These are phyloP conservation scores for Prunus dulcis DNA, from an alignment of 306 rosid genomes.

Conservation along the genomic window DNA sequence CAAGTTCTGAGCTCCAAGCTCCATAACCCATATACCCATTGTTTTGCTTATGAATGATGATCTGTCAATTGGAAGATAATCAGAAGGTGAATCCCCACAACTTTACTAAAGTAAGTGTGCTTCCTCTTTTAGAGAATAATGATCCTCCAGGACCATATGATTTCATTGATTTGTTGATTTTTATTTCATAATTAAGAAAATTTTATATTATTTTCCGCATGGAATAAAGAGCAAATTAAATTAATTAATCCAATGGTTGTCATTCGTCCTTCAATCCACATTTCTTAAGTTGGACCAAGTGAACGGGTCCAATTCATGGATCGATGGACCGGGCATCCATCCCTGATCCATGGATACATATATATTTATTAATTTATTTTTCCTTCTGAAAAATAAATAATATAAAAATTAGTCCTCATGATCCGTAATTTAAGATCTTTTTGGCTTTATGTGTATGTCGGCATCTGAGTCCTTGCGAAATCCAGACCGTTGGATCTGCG, in stretches of 20 bases:
- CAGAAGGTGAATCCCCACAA: background rate
- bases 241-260: no score
- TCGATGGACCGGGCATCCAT: no score
- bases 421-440: slow-evolving; percentile 17
- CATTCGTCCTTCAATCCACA: no score
- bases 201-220: no score
- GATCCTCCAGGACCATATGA: background rate
- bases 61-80: no score
- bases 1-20: background rate
- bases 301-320: background rate
- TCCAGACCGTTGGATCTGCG: background rate
- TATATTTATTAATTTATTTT: background rate
- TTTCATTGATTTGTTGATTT: no score
- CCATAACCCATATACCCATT: background rate
- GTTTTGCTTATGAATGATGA: background rate
- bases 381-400: background rate
- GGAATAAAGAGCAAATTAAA: no score
- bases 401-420: background rate
- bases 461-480: background rate
- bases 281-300: background rate
- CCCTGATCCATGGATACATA: background rate
- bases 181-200: no score
- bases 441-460: background rate
- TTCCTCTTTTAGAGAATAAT: background rate
- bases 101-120: background rate